These are phyloP conservation scores for Rhizomucor miehei DNA, from an alignment of 371 early-diverging fungal genomes.

Conservation along the genomic window DNA sequence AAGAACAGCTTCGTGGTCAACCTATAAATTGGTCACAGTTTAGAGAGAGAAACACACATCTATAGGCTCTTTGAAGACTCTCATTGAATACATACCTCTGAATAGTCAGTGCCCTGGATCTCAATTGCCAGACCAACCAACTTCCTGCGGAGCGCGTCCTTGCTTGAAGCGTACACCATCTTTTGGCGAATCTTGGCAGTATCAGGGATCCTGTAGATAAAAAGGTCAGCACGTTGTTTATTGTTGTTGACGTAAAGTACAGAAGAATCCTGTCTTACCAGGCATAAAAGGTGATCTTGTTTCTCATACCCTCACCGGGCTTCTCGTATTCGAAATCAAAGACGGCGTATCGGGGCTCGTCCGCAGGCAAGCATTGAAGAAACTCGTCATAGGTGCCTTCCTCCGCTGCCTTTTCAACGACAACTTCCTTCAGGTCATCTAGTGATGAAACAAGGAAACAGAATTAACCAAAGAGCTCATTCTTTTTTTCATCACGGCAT, in stretches of 20 bases:
- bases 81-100: conserved; percentile 64
- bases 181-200: conserved; percentile 72
- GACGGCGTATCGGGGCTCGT: conserved; percentile 81
- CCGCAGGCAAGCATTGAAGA: conserved; percentile 56
- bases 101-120: conserved; percentile 82
- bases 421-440: conserved; percentile 58
- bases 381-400: conserved; percentile 65
- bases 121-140: conserved; percentile 77
- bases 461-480: no score
- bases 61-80: background rate
- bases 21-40: conserved; percentile 46
- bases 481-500: no score
- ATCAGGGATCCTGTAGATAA: conserved; percentile 78
- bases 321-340: conserved; percentile 80
- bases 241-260: background rate
- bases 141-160: conserved; percentile 74
- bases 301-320: conserved; percentile 64
- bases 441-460: conserved; percentile 2
- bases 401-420: conserved; percentile 64
- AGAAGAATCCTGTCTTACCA: conserved; percentile 29
- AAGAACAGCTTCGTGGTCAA: conserved; percentile 69
- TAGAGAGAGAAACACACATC: no score
- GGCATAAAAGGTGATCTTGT: conserved; percentile 60
- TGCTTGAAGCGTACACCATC: conserved; percentile 93
- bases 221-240: no score